Base-by-base conservation (phyloP, 1,139 yeast species). In the Zygosaccharomyces sapae region DNA sequence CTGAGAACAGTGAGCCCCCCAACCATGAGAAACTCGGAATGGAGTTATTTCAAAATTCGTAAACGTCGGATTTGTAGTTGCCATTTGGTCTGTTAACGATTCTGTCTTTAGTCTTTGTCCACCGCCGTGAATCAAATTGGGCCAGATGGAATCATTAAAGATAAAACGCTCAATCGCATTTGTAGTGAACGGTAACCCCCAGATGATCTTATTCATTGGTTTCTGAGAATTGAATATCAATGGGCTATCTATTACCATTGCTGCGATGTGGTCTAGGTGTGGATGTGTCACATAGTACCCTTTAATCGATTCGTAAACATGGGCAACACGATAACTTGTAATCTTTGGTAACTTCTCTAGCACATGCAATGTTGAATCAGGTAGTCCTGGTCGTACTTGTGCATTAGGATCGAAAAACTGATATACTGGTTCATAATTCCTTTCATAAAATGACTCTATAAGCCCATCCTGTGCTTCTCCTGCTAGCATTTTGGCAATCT, bases 81-180 rank as follows among this genome's bases (percentile, higher is more conserved):
- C 5, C 13, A 37, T 30, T 2, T 31, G 35, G 20, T 49, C 47
- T 4, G 42, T 20, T 13, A 57, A 35, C 3, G 49, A 38, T 19
- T 47, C 33, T 25, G 59, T 41, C 9, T 44, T 41, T 13, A 69
- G 57, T 31, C 44, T 48, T n/a, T 43, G 48, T 3, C 45, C 43
- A 1, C 33, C 29, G 2, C 44, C 42, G 8, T 55, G 45, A 2
- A 57, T 46, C 29, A 70, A 49, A 55, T 84, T 76, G 3, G 97
- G 97, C 97, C 97, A 89, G 3, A 86, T 72, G 5, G 70, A 59
- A 37, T 85, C 88, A 63, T 89, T 89, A 67, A 88, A 88, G 0
- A 86, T 66, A 61, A 82, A 76, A 2, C 65, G 62, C 51, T 74
- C 68, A 18, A 89, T 63, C 0, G 82, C 76, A 9, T 72, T 67